These are phyloP conservation scores for Candida michaelii DNA, from an alignment of 805 yeast genomes.

Conservation along the genomic window DNA sequence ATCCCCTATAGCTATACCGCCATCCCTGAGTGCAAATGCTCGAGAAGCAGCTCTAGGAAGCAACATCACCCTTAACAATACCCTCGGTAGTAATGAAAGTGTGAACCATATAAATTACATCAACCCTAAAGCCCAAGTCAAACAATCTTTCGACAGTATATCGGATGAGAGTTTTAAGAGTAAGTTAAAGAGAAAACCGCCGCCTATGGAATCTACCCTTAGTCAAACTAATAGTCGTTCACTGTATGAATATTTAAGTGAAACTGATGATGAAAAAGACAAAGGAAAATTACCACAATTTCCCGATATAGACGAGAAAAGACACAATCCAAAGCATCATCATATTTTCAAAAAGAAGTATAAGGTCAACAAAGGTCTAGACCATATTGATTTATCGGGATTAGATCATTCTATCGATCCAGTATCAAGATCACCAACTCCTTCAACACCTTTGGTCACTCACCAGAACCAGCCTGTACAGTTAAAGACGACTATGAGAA, in stretches of 20 bases:
- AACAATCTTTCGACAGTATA: slow-evolving; percentile 13
- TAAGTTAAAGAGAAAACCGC: slow-evolving; percentile 28
- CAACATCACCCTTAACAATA: background rate
- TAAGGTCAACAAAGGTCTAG: slow-evolving; percentile 12
- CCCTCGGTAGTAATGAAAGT: slow-evolving; percentile 19
- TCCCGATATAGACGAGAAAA: slow-evolving; percentile 25
- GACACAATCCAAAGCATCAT: slow-evolving; percentile 13
- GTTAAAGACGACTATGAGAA: slow-evolving; percentile 53
- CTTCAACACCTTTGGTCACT: slow-evolving; percentile 14
- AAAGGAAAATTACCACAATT: slow-evolving; percentile 30
- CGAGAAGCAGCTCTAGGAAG: slow-evolving; percentile 22
- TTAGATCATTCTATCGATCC: slow-evolving; percentile 16
- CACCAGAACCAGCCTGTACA: slow-evolving; percentile 32
- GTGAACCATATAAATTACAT: slow-evolving; percentile 10
- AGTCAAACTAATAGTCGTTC: slow-evolving; percentile 10
- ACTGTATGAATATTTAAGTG: slow-evolving; percentile 13
- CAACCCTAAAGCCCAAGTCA: slow-evolving; percentile 4
- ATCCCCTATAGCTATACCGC: slow-evolving; percentile 29
- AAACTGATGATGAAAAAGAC: slow-evolving; percentile 7
- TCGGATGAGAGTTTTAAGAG: slow-evolving; percentile 12
- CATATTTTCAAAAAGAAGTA: slow-evolving; percentile 22
- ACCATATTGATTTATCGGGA: slow-evolving; percentile 12
- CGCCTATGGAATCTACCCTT: slow-evolving; percentile 9
- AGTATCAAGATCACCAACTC: slow-evolving; percentile 14
- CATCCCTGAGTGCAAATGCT: slow-evolving; percentile 29